Evolutionary conservation across 148 eudicot genomes (phyloP), one percentile per base, ranked within the genome.

Genomic region (Suaeda aralocaspica): DNA sequence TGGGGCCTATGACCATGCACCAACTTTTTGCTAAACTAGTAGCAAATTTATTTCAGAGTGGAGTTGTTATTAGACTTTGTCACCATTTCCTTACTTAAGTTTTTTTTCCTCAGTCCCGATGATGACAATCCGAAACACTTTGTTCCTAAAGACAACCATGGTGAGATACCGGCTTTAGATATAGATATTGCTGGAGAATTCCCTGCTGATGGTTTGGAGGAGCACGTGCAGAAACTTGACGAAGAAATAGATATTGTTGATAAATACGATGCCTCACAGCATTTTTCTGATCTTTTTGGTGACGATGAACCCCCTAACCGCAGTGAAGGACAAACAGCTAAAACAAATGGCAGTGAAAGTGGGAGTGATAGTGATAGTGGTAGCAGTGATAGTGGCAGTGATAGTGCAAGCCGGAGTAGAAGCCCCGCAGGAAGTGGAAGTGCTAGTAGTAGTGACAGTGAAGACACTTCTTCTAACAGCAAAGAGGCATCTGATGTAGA

Each of bases 401-500:
- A 80, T 52, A 86, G 89, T 79, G 83, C 77, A 66, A 82, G 96
- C 77, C 80, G 79, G 79, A 90, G 98, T 72, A 78, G 86, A 80
- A 92, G 94, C 67, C 94, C 90, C 46, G 82, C 69, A 6, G 85
- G 84, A 74, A 90, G 87, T 76, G 85, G 82, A 41, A 89, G 91
- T 74, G 85, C 82, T 34, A 94, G 89, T 80, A 85, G 92, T 85
- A 94, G 97, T 70, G 97, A 89, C 62, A 91, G 92, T 77, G 98
- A 91, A 82, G 98, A 90, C 83, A 87, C 95, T 73, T 88, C 94
- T 77, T 79, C 97, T 21, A 87, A 91, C 78, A 93, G 96, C 84
- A 88, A 94, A 83, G 87, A 91, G 77, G 87, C 86, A 30, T 86
- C 99, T 77, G 99, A 94, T 71, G 93, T 86, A 81, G 99, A 94